A percentile compares a stretch with the other conserved stretches of the same genome.
phyloP scores from a whole-genome alignment of 805 yeast genomes.

The Phaffomyces thermotolerans region DNA sequence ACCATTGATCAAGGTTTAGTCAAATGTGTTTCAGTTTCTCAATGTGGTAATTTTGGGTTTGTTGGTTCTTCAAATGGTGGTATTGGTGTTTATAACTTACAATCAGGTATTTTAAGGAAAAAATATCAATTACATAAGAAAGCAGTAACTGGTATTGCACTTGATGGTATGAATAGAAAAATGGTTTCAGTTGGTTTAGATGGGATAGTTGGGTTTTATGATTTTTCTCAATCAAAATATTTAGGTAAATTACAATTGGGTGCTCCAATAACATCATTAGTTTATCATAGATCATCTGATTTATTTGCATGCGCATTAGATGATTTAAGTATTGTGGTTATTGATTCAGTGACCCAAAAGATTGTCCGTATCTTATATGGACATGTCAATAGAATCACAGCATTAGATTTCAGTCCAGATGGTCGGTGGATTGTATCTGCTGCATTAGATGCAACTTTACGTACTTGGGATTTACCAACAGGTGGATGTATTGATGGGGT shows the following conservation, averaged over 20 bases:
- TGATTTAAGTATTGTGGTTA: slow-evolving; percentile 72
- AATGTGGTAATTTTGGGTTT: slow-evolving; percentile 92
- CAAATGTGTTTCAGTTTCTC: slow-evolving; percentile 71
- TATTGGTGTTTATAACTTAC: slow-evolving; percentile 80
- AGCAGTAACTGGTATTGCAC: slow-evolving; percentile 79
- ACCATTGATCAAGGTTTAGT: slow-evolving; percentile 78
- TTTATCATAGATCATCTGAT: slow-evolving; percentile 77
- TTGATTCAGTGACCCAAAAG: slow-evolving; percentile 75
- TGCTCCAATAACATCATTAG: slow-evolving; percentile 71
- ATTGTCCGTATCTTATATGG: slow-evolving; percentile 86
- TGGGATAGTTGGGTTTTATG: slow-evolving; percentile 81
- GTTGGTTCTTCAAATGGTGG: slow-evolving; percentile 87
- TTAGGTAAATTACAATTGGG: slow-evolving; percentile 61
- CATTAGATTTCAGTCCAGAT: slow-evolving; percentile 85
- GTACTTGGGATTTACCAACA: slow-evolving; percentile 97
- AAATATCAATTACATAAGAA: slow-evolving; percentile 63
- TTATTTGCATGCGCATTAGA: slow-evolving; percentile 81
- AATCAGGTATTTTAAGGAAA: slow-evolving; percentile 79
- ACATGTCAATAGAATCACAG: slow-evolving; percentile 80
- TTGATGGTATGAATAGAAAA: slow-evolving; percentile 85
- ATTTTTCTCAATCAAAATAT: slow-evolving; percentile 65
- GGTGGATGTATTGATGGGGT: slow-evolving; percentile 96
- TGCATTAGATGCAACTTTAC: slow-evolving; percentile 74
- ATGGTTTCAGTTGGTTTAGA: slow-evolving; percentile 87
- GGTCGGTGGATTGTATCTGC: slow-evolving; percentile 92